Evolutionary conservation across 148 eudicot species (phyloP), one percentile per base, ranked within the genome.

Genomic region (Dysphania ambrosioides): DNA sequence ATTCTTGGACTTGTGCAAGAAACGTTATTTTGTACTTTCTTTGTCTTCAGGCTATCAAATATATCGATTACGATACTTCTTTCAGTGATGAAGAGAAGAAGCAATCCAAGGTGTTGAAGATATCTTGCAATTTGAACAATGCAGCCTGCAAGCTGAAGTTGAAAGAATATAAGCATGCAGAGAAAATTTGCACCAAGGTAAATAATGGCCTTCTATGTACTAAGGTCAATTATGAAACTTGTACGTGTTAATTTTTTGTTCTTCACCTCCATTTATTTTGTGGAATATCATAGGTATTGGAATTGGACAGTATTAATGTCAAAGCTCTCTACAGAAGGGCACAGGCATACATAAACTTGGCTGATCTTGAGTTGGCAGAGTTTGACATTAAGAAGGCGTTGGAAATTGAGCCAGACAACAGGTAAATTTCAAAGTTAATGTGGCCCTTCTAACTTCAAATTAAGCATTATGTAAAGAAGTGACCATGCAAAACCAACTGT

Each of bases 251-350:
- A 59, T 8, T 6, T 16, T 55, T 26, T 0, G 72, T 4, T 6
- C 4, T 56, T 27, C 29, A 30, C 35, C 16, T 58, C 58, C 34
- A 18, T 10, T 58, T 64, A 7, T 34, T 21, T 15, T 26, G 11
- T n/a, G n/a, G 15, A 30, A 64, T n/a, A 11, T 30, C 75, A 41
- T 81, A 95, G 99, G 99, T 96, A 44, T 76, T 96, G 81, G 99
- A 90, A 65, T 38, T 82, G 44, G 97, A 96, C 35, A 85, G 97
- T 73, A 83, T 70, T 49, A 96, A 96, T 82, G 97, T 96, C 66
- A 96, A 96, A 82, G 99, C 99, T 2, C 91, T 96, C 16, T 96
- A 92, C 75, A 86, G 99, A 81, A 86, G 97, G 70, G 97, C 97
- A 18, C 99, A 92, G 73, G 97, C 97, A 60, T 90, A 92, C 72